Evolutionary conservation across 768 basidiomycete genomes (phyloP), one percentile per base, ranked within the genome.

Genomic region (Russula lepida): DNA sequence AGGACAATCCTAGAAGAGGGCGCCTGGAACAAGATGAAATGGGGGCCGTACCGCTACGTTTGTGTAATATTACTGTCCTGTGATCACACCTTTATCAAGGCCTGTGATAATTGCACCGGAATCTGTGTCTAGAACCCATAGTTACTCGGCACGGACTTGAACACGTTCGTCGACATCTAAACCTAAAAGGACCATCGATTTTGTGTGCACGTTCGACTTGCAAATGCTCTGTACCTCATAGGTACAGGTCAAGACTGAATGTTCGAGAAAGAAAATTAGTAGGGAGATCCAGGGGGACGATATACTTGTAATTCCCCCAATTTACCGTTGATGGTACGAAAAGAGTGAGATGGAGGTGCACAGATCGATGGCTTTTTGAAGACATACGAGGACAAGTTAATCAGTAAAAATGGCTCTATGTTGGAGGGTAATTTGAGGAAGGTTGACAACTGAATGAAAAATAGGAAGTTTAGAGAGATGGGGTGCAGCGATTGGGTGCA

Each of bases 251-350:
- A 30, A 23, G 13, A 25, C n/a, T n/a, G n/a, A n/a, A n/a, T n/a
- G 25, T 39, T n/a, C 27, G 23, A 23, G 37, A 47, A 61, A 41
- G 49, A 27, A 60, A 60, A 17, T 32, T 27, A 2, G 19, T 54
- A 2, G 37, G 33, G 28, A 15, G 49, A 48, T 41, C 13, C 46
- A 50, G 23, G 19, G 19, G 39, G 33, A 56, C 41, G 60, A 56
- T 37, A 30, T 51, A n/a, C n/a, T n/a, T n/a, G n/a, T n/a, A 35
- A 37, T 37, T 39, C 60, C 60, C 55, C 35, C 33, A 46, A 56
- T 56, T 56, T 47, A 51, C 60, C 60, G 60, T 44, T 39, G n/a
- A 56, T 51, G 11, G 33, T 44, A 49, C 49, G 60, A 61, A 51
- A n/a, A n/a, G 35, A 47, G 23, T 13, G 30, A 21, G 17, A 32